phyloP scores from a whole-genome alignment of 129 eudicot genomes.

The Tagetes patula region DNA sequence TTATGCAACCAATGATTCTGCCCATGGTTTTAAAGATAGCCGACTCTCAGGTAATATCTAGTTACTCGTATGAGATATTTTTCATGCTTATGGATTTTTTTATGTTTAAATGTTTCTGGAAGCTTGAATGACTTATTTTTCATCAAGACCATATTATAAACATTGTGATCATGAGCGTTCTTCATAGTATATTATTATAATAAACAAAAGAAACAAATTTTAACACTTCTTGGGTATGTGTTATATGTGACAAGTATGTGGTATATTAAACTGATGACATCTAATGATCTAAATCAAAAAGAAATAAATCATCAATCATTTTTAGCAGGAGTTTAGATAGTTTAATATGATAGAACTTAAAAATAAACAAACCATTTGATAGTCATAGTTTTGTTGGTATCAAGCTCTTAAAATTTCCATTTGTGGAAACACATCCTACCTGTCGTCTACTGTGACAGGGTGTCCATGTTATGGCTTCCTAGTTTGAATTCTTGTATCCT shows the following conservation, averaged over 20 bases:
- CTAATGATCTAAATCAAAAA: not conserved
- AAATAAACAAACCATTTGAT: not conserved
- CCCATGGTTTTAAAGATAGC: constrained; percentile 98
- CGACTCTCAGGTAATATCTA: constrained; percentile 77
- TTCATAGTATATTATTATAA: not conserved
- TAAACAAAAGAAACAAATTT: not conserved
- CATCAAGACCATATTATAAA: not conserved
- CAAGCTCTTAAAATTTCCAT: not conserved
- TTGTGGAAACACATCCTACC: not conserved
- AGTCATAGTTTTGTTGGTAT: not conserved
- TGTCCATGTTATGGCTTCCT: not conserved
- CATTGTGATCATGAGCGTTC: not conserved
- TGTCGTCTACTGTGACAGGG: not conserved
- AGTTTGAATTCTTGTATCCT: not conserved
- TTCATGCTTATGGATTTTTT: constrained; percentile 4
- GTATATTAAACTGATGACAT: not conserved
- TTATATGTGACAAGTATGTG: not conserved
- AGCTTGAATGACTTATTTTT: constrained; percentile 19
- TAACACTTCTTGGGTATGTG: not conserved
- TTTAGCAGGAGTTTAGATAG: not conserved
- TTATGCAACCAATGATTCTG: constrained; percentile 97
- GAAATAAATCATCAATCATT: not conserved
- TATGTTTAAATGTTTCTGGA: not conserved
- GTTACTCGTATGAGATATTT: constrained; percentile 14
- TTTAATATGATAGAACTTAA: not conserved